Evolutionary conservation across 306 rosid genomes (phyloP).

Genomic region (Delonix regia): DNA sequence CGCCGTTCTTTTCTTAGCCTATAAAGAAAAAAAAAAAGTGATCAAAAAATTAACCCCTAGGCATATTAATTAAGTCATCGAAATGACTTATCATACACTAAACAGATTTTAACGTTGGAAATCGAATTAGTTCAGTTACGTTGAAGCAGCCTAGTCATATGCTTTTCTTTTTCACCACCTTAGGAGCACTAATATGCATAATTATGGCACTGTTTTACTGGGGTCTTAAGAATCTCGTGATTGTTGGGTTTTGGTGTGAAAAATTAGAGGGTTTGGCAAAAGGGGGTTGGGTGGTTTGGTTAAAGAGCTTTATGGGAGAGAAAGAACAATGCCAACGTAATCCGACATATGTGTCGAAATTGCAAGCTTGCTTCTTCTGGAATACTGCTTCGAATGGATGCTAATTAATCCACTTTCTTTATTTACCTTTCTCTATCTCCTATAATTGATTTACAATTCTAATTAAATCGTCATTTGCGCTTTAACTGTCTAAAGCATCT

Average conservation of each 20-base stretch:
- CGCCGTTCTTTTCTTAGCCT: not conserved
- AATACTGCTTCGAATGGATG: not conserved
- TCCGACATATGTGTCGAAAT: not conserved
- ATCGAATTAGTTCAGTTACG: too few relatives aligned
- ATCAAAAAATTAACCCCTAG: not conserved
- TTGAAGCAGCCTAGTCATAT: too few relatives aligned
- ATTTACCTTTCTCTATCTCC: not conserved
- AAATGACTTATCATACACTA: not conserved
- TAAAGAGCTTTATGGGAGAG: not conserved
- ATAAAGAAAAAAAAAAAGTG: not conserved
- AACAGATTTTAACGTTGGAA: not conserved
- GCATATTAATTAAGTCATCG: not conserved
- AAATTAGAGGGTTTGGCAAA: not conserved
- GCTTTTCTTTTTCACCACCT: not conserved
- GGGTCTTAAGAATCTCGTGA: not conserved
- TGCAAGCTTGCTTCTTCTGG: constrained; percentile 3
- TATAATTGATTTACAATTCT: not conserved
- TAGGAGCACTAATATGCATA: too few relatives aligned
- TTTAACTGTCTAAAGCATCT: too few relatives aligned
- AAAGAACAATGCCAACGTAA: not conserved
- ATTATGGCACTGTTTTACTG: not conserved
- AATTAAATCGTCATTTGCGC: too few relatives aligned
- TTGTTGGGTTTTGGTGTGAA: not conserved
- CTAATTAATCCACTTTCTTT: not conserved
- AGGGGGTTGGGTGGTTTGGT: not conserved